These are phyloP conservation scores for Aspergillus neotritici DNA, from an alignment of 2,329 filamentous ascomycete genomes.

Conservation along the genomic window DNA sequence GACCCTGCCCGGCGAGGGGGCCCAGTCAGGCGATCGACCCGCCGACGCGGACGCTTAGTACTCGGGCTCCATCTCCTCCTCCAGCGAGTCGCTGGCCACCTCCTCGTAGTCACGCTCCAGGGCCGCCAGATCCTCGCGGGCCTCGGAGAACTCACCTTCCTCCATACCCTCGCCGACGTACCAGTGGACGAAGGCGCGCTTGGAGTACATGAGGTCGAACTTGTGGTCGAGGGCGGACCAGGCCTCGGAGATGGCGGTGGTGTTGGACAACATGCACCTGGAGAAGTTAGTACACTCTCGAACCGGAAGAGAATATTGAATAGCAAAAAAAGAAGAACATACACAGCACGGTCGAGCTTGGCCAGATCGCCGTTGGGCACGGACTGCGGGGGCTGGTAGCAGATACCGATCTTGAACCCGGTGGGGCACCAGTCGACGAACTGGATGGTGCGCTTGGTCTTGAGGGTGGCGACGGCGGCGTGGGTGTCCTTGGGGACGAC, in stretches of 20 bases:
- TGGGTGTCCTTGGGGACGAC: slow-evolving; percentile 96
- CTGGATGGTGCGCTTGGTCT: slow-evolving; percentile 99
- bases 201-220: slow-evolving; percentile 99
- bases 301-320: background rate
- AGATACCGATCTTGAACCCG: slow-evolving; percentile 99
- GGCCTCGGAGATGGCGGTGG: slow-evolving; percentile 95
- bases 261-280: slow-evolving; percentile 91
- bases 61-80: slow-evolving; percentile 82
- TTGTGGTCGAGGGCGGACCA: slow-evolving; percentile 96
- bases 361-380: slow-evolving; percentile 96
- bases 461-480: slow-evolving; percentile 86
- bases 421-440: slow-evolving; percentile 99
- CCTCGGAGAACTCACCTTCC: slow-evolving; percentile 99
- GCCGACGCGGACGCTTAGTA: slow-evolving; percentile 57
- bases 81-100: slow-evolving; percentile 89
- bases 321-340: slow-evolving; percentile 46
- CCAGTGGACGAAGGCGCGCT: slow-evolving; percentile 99
- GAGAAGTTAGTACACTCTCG: slow-evolving; percentile 19
- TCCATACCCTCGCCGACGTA: slow-evolving; percentile 99
- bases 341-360: slow-evolving; percentile 97
- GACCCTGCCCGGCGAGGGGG: no score
- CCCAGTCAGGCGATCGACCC: slow-evolving; percentile 8
- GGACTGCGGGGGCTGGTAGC: slow-evolving; percentile 95
- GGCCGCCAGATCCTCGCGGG: slow-evolving; percentile 94
- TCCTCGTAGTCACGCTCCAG: slow-evolving; percentile 99